Evolutionary conservation across 164 flowering plant genomes (phyloP).

Genomic region (Cinnamomum micranthum): DNA sequence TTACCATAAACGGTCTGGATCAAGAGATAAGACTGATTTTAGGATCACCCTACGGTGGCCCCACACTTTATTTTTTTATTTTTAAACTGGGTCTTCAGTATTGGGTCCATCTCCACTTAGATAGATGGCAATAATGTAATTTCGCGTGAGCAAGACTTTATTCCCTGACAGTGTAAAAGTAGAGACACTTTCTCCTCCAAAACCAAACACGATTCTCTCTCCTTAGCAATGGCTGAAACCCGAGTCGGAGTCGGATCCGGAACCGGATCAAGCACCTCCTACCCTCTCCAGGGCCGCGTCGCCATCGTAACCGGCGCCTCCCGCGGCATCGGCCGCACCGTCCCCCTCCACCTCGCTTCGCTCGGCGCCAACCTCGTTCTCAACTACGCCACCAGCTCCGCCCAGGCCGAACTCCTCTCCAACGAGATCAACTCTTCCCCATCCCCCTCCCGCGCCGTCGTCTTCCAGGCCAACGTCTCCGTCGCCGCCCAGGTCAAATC

Average conservation of each 20-base stretch:
- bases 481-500: slow-evolving; percentile 41
- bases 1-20: too few relatives aligned
- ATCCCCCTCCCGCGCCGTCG: slow-evolving; percentile 29
- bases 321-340: slow-evolving; percentile 48
- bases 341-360: slow-evolving; percentile 39
- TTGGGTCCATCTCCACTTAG: too few relatives aligned
- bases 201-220: not conserved
- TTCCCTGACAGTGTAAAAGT: too few relatives aligned
- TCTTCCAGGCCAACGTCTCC: slow-evolving; percentile 47
- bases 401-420: slow-evolving; percentile 28
- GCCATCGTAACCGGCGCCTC: slow-evolving; percentile 59
- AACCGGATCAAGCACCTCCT: not conserved
- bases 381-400: slow-evolving; percentile 34
- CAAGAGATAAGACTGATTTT: too few relatives aligned
- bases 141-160: too few relatives aligned
- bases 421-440: slow-evolving; percentile 5
- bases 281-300: slow-evolving; percentile 38
- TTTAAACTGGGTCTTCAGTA: too few relatives aligned
- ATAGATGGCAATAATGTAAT: too few relatives aligned
- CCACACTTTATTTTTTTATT: too few relatives aligned
- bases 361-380: slow-evolving; percentile 50
- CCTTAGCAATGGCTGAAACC: not conserved
- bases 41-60: too few relatives aligned
- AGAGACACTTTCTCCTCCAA: too few relatives aligned
- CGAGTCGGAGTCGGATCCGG: not conserved